A percentile compares a stretch with the other conserved stretches of the same genome.
phyloP scores from a whole-genome alignment of 2,329 filamentous ascomycete genomes.

The Hymenoscyphus linearis region DNA sequence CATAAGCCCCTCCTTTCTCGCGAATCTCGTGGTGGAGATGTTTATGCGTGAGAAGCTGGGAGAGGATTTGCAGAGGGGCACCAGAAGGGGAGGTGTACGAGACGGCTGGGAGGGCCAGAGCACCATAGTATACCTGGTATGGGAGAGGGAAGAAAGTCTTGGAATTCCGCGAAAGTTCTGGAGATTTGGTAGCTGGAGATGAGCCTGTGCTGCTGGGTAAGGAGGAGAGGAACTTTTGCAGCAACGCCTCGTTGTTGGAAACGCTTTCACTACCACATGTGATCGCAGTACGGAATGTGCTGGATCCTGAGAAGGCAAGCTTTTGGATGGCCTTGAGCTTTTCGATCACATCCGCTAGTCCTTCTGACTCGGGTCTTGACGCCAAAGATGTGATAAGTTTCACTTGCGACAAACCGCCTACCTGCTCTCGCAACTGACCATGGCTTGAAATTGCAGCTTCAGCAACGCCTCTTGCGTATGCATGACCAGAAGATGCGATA shows the following conservation, averaged over 20 bases:
- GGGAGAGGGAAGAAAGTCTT: conserved; percentile 91
- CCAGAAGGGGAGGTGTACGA: conserved; percentile 73
- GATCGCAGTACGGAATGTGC: conserved; percentile 70
- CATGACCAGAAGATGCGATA: conserved; percentile 85
- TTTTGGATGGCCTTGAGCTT: conserved; percentile 84
- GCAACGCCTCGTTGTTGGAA: conserved; percentile 60
- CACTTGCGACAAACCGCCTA: conserved; percentile 85
- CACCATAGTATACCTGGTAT: conserved; percentile 95
- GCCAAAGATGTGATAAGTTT: conserved; percentile 77
- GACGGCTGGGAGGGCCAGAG: conserved; percentile 73
- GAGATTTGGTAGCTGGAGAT: conserved; percentile 34
- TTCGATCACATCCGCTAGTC: conserved; percentile 67
- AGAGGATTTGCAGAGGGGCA: conserved; percentile 79
- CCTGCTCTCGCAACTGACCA: conserved; percentile 72
- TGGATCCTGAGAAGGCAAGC: conserved; percentile 64
- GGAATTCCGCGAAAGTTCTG: conserved; percentile 41
- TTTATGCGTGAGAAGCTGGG: conserved; percentile 91
- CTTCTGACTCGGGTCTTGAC: conserved; percentile 62
- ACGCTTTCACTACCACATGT: conserved; percentile 78
- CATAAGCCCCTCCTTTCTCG: conserved; percentile 95
- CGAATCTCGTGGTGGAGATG: conserved; percentile 95
- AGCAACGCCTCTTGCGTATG: conserved; percentile 78
- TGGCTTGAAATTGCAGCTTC: conserved; percentile 71
- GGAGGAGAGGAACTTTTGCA: conserved; percentile 64
- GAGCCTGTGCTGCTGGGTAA: conserved; percentile 44